Evolutionary conservation across 495 filamentous ascomycete species (phyloP).

Genomic region (Margaritispora aquatica): DNA sequence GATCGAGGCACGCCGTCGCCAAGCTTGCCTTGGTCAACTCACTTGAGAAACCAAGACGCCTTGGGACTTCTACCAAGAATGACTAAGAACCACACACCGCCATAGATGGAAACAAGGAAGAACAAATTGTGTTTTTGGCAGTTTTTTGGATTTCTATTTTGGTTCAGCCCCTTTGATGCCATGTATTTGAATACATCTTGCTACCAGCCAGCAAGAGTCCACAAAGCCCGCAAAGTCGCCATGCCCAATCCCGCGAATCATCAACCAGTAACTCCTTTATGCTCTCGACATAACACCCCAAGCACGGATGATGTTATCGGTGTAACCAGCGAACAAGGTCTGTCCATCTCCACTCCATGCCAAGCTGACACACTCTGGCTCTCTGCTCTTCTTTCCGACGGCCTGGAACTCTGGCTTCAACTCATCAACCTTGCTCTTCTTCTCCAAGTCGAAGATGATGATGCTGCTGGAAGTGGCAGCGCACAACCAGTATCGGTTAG

Average conservation of each 20-base stretch:
- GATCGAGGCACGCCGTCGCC: neutral
- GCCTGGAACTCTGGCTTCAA: conserved; percentile 97
- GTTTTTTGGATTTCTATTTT: conserved; percentile 23
- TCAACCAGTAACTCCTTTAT: conserved; percentile 29
- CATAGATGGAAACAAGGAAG: neutral
- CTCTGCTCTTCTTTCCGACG: conserved; percentile 97
- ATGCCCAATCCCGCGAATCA: conserved; percentile 20
- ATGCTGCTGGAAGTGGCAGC: conserved; percentile 93
- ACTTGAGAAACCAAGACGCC: neutral
- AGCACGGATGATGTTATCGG: conserved; percentile 98
- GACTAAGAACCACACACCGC: neutral
- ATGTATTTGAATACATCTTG: conserved; percentile 25
- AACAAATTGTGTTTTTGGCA: neutral
- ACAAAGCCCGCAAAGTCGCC: conserved; percentile 23
- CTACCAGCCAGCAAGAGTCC: conserved; percentile 20
- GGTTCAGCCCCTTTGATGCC: conserved; percentile 22
- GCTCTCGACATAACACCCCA: conserved; percentile 92
- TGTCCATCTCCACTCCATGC: conserved; percentile 98
- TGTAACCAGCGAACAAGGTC: conserved; percentile 99
- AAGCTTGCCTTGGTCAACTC: neutral
- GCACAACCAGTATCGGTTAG: conserved; percentile 99
- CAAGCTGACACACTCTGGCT: conserved; percentile 95
- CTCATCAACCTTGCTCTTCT: conserved; percentile 99
- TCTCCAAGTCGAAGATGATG: conserved; percentile 99
- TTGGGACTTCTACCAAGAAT: neutral